Evolutionary conservation across 768 basidiomycete genomes (phyloP).

Genomic region (Phanerochaete sordida): DNA sequence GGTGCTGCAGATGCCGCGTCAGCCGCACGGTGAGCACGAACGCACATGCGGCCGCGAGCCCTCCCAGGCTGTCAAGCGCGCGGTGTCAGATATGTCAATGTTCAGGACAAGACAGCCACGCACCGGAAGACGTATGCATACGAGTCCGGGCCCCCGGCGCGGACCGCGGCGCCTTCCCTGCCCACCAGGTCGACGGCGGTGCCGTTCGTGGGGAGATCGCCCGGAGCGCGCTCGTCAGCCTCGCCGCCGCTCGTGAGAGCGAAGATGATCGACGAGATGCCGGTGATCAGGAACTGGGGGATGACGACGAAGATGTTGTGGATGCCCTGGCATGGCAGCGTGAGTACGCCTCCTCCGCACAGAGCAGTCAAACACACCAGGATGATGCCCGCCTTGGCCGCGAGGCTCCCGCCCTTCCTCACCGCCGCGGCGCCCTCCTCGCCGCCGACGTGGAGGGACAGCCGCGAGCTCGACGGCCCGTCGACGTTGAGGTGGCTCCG

Average conservation of each 20-base stretch:
- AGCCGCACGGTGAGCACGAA: slow-evolving; percentile 53
- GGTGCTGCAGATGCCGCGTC: slow-evolving; percentile 47
- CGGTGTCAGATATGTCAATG: too few relatives aligned
- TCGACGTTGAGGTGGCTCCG: slow-evolving; percentile 43
- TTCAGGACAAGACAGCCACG: too few relatives aligned
- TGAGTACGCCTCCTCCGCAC: not conserved
- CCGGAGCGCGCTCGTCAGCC: slow-evolving; percentile 41
- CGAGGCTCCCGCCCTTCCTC: slow-evolving; percentile 37
- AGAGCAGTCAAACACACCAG: slow-evolving; percentile 43
- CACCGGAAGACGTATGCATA: slow-evolving; percentile 80
- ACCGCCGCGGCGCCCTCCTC: slow-evolving; percentile 19
- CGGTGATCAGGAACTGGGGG: slow-evolving; percentile 92
- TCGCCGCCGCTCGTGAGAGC: slow-evolving; percentile 60
- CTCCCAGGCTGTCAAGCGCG: slow-evolving; percentile 63
- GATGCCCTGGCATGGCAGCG: slow-evolving; percentile 61
- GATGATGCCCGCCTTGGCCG: slow-evolving; percentile 86
- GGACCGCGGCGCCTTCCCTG: slow-evolving; percentile 20
- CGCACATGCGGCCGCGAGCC: slow-evolving; percentile 50
- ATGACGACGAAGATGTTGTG: slow-evolving; percentile 94
- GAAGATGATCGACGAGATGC: slow-evolving; percentile 81
- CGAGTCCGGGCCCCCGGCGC: slow-evolving; percentile 51
- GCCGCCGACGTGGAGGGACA: slow-evolving; percentile 10
- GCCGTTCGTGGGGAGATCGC: slow-evolving; percentile 4
- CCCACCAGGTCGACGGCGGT: slow-evolving; percentile 2
- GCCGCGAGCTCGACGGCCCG: slow-evolving; percentile 5